phyloP scores from a whole-genome alignment of 2,329 filamentous ascomycete species.

The Mycosphaerella arachidis region DNA sequence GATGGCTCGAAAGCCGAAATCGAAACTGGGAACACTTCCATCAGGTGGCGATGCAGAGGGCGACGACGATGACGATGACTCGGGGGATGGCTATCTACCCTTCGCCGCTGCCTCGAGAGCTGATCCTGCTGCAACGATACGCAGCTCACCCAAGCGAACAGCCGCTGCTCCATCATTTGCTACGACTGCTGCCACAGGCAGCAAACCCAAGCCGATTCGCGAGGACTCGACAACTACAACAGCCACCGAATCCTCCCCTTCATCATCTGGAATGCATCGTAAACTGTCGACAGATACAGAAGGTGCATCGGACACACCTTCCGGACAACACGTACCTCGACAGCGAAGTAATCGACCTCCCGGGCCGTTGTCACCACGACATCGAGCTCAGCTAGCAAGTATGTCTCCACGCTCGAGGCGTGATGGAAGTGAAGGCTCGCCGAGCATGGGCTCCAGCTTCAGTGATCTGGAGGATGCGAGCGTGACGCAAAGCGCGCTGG shows the following conservation, averaged over 20 bases:
- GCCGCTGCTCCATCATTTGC: not conserved
- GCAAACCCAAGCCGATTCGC: slow-evolving; percentile 2
- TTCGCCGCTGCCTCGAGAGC: slow-evolving; percentile 36
- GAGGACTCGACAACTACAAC: slow-evolving; percentile 12
- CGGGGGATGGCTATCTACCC: slow-evolving; percentile 39
- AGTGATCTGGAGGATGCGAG: slow-evolving; percentile 81
- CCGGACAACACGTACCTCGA: slow-evolving; percentile 3
- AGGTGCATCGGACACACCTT: slow-evolving; percentile 8
- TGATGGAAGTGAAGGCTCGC: slow-evolving; percentile 67
- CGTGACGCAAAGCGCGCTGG: slow-evolving; percentile 73
- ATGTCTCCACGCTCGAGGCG: slow-evolving; percentile 52
- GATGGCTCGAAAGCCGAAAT: slow-evolving; percentile 12
- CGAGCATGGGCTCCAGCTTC: slow-evolving; percentile 80
- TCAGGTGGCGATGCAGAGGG: slow-evolving; percentile 26
- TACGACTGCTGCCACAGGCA: not conserved
- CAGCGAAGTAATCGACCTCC: slow-evolving; percentile 9
- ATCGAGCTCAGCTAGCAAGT: slow-evolving; percentile 55
- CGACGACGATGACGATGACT: slow-evolving; percentile 51
- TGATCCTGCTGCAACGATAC: slow-evolving; percentile 23
- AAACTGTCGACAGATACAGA: slow-evolving; percentile 12
- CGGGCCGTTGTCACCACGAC: slow-evolving; percentile 46
- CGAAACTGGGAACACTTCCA: slow-evolving; percentile 13
- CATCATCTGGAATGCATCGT: slow-evolving; percentile 30
- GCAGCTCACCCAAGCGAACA: slow-evolving; percentile 6
- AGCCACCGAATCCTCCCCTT: slow-evolving; percentile 17